These are phyloP conservation scores for Boletus reticulatus DNA, from an alignment of 768 basidiomycete genomes.

Conservation along the genomic window DNA sequence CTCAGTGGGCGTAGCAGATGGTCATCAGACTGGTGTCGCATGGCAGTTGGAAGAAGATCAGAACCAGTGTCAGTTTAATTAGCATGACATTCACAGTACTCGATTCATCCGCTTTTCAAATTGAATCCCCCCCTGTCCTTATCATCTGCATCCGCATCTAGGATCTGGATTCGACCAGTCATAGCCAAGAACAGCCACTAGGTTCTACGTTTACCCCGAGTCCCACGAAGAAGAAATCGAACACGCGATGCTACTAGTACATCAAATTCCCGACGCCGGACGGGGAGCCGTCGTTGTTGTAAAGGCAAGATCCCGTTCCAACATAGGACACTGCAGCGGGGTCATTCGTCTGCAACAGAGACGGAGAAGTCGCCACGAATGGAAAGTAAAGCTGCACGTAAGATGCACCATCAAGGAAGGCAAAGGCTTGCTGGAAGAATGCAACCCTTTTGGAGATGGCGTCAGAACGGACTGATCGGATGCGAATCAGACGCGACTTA, in stretches of 20 bases:
- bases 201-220: too few relatives aligned
- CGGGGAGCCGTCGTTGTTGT: slow-evolving; percentile 26
- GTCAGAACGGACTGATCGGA: neutral
- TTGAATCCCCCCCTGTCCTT: too few relatives aligned
- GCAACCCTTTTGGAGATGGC: slow-evolving; percentile 19
- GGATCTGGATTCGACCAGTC: too few relatives aligned
- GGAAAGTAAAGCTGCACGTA: slow-evolving; percentile 37
- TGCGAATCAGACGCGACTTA: slow-evolving; percentile 9
- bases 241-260: slow-evolving; percentile 2
- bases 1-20: too few relatives aligned
- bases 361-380: slow-evolving; percentile 34
- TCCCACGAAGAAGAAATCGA: neutral
- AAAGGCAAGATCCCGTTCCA: slow-evolving; percentile 35
- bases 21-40: too few relatives aligned
- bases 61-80: too few relatives aligned
- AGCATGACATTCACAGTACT: too few relatives aligned
- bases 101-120: too few relatives aligned
- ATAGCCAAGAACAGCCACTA: neutral
- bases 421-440: slow-evolving; percentile 33
- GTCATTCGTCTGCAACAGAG: slow-evolving; percentile 23
- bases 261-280: slow-evolving; percentile 28
- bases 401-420: slow-evolving; percentile 33
- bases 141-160: too few relatives aligned
- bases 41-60: too few relatives aligned
- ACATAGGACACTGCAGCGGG: slow-evolving; percentile 5